Base-by-base conservation (phyloP, 1,139 yeast genomes). In the Hansenula sp. region DNA sequence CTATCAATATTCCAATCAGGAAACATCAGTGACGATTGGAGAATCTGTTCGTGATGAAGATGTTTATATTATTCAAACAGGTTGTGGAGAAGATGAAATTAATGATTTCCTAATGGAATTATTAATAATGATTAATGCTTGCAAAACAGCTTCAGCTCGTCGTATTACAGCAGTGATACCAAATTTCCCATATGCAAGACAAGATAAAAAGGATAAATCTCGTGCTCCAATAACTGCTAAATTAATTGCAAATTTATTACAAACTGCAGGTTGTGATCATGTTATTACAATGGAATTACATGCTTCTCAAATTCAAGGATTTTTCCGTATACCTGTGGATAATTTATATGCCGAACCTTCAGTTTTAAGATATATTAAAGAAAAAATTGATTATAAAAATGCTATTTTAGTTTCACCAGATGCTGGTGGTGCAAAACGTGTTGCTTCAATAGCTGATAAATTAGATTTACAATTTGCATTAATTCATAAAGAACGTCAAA, bases 361-460 rank as follows among this genome's bases (percentile, higher is more conserved):
- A 43, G 86, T 82, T 26, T 72, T 84, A 37, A 69, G 82, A 51
- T 84, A 82, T 61, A 82, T 84, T 49, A 76, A 69, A 49, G 81
- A 75, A 40, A 72, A 71, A 40, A 67, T 72, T 38, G 67, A 66
- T 40, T 63, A 63, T 40, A 61, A 69, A 26, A 75, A 80, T 50
- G 94, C 94, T n/a, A 82, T 82, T 42, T 73, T 84, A 44, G 86
- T 83, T 11, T 82, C 90, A 1, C 92, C 92, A 2, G 92, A 84
- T 64, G 94, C 92, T 2, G 94, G 94, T 56, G 92, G 92, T 44
- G 92, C 92, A 21, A 84, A 84, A 60, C 72, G 94, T 58, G 92
- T 83, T 30, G 90, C 92, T 7, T 79, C 85, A 8, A 68, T 83
- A 43, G 92, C 92, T 4, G 94, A 83, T 54, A 78, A 82, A 55